A percentile compares a stretch with the other conserved stretches of the same genome.
These are phyloP conservation scores for Fusarium sp. DNA, from an alignment of 2,329 filamentous ascomycete species.

Conservation along the genomic window DNA sequence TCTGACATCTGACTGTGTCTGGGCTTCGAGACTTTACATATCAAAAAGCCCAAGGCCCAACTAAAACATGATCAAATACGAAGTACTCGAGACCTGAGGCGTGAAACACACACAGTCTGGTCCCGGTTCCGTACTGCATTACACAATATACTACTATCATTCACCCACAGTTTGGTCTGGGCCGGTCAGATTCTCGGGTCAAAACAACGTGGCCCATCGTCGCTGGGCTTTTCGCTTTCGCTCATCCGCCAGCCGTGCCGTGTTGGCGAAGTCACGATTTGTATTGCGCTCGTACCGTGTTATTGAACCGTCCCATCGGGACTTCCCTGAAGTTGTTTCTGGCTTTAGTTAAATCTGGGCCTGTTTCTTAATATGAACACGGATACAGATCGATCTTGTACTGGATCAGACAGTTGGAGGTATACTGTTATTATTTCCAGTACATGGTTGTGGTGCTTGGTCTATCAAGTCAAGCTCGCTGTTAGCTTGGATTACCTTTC, in stretches of 20 bases:
- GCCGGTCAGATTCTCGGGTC: constrained; percentile 8
- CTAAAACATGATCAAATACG: constrained; percentile 9
- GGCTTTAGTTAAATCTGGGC: neutral
- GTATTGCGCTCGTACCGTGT: neutral
- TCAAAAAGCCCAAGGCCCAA: neutral
- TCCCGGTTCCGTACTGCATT: neutral
- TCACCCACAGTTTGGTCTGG: constrained; percentile 12
- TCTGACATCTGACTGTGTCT: neutral
- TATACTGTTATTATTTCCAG: neutral
- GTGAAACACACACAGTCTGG: neutral
- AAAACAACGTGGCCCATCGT: constrained; percentile 14
- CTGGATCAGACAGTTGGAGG: neutral
- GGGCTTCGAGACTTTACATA: neutral
- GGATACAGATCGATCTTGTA: constrained; percentile 7
- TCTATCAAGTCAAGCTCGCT: constrained; percentile 5
- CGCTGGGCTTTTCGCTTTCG: neutral
- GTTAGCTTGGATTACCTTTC: constrained; percentile 10
- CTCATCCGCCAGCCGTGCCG: neutral
- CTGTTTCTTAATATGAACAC: neutral
- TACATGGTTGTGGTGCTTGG: constrained; percentile 3
- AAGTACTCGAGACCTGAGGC: constrained; percentile 14
- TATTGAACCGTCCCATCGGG: constrained; percentile 13
- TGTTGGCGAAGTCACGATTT: constrained; percentile 9
- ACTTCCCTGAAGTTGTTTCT: neutral
- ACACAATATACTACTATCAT: constrained; percentile 1